These are phyloP conservation scores for Pistacia integerrima DNA, from an alignment of 345 rosid species.

Conservation along the genomic window DNA sequence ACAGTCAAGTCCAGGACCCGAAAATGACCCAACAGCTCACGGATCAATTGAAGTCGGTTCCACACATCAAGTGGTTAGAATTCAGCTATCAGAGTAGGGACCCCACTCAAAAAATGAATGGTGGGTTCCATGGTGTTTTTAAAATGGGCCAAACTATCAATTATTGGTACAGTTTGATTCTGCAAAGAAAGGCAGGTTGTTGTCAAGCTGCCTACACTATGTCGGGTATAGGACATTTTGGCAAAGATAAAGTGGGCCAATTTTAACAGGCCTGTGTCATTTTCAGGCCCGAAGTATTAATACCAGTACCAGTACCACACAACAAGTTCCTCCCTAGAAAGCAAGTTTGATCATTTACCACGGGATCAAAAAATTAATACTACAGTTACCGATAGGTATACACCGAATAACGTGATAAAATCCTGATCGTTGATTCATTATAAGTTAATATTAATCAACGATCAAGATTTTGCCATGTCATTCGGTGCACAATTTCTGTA, in stretches of 20 bases:
- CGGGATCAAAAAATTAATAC: too few relatives aligned
- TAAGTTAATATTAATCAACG: too few relatives aligned
- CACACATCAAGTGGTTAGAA: constrained; percentile 25
- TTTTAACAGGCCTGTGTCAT: not conserved
- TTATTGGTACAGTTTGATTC: constrained; percentile 13
- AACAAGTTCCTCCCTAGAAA: not conserved
- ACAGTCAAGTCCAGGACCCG: constrained; percentile 29
- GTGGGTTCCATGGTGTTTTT: constrained; percentile 9
- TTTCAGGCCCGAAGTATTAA: too few relatives aligned
- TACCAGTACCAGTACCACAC: too few relatives aligned
- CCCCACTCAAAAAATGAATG: not conserved
- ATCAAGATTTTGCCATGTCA: too few relatives aligned
- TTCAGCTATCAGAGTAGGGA: not conserved
- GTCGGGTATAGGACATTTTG: constrained; percentile 21
- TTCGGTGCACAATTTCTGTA: too few relatives aligned
- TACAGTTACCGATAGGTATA: too few relatives aligned
- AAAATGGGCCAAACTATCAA: constrained; percentile 12
- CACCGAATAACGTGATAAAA: too few relatives aligned
- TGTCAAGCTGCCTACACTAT: constrained; percentile 28
- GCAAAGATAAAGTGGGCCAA: constrained; percentile 16
- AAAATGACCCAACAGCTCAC: constrained; percentile 30
- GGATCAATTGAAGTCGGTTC: constrained; percentile 22
- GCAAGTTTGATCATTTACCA: not conserved
- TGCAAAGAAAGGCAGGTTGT: constrained; percentile 14
- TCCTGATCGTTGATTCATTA: too few relatives aligned